Base-by-base conservation (phyloP, 1,139 yeast species). In the Blastobotrys buckinghamii region DNA sequence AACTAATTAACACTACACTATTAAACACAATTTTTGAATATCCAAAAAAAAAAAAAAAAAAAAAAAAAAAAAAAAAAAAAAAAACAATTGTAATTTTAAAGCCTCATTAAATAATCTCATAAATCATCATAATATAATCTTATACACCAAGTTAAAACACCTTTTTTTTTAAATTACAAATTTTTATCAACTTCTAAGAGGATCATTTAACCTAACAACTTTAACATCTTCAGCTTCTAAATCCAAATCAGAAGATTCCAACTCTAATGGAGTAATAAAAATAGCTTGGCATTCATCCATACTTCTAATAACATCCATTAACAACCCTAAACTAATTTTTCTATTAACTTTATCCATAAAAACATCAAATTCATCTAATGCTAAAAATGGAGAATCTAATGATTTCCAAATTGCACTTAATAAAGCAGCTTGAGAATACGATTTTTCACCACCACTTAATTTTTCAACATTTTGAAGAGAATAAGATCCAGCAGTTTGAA, bases 331-430 rank as follows among this genome's bases (percentile, higher is more conserved):
- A 55, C 96, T 89, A 48, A 85, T 79, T 42, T 83, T 76, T 57
- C 98, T 77, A 61, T 90, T 90, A 26, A 88, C 87, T 43, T 90
- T 88, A 66, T 94, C 99, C 98, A 94, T 92, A 60, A 84, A 94
- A 29, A 94, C 98, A 69, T 94, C 99, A 65, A 92, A 94, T 66
- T 94, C 99, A 67, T 94, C 99, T 51, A 94, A 70, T 0, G 97
- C 97, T 52, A 95, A 77, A 19, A 94, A 77, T 52, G 84, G 78
- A 0, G 95, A 82, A 51, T 84, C 81, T 96, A 92, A 89, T 24
- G 88, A 83, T 54, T 81, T 81, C 99, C 99, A 94, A 41, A 95
- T 85, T 0, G 97, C 85, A 53, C 90, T 73, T 46, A 94, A 70
- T 50, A 94, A 74, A 0, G 97, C 87, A 55, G 92, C 82, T 63